Conservation (phyloP, 306 rosid species). For the Quillaja saponaria region DNA sequence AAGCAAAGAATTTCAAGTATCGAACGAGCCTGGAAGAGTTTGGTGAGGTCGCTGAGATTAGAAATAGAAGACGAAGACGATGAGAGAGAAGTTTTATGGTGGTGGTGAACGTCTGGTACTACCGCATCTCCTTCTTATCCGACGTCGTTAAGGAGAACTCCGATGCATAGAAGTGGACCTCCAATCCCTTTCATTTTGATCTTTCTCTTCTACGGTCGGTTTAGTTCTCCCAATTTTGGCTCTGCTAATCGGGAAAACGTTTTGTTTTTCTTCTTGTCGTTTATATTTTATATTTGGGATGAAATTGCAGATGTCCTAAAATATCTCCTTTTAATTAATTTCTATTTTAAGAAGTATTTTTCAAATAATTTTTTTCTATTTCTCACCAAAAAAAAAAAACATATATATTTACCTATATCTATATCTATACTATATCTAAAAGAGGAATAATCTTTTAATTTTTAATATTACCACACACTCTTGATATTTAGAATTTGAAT, state of each 20-base stretch:
- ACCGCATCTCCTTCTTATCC: not conserved
- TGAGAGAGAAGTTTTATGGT: not conserved
- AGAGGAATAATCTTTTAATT: too few species aligned
- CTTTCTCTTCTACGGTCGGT: not conserved
- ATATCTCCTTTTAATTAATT: too few species aligned
- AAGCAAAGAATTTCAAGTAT: not conserved
- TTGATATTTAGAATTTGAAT: too few species aligned
- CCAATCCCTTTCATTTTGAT: constrained; percentile 61
- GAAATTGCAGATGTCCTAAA: not conserved
- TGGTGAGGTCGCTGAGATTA: constrained; percentile 51
- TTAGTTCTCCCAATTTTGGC: not conserved
- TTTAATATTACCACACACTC: too few species aligned
- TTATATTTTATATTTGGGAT: not conserved
- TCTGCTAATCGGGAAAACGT: not conserved
- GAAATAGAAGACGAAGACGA: constrained; percentile 39
- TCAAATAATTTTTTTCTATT: too few species aligned
- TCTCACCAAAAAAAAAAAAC: too few species aligned
- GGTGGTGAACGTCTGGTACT: not conserved
- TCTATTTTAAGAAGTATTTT: too few species aligned
- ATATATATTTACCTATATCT: too few species aligned
- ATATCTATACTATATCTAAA: too few species aligned
- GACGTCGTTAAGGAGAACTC: too few species aligned
- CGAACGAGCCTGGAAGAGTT: constrained; percentile 79
- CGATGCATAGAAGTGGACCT: not conserved
- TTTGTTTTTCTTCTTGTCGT: not conserved